These are phyloP conservation scores for Rubia tinctorum DNA, from an alignment of 305 asterid genomes.

Conservation along the genomic window DNA sequence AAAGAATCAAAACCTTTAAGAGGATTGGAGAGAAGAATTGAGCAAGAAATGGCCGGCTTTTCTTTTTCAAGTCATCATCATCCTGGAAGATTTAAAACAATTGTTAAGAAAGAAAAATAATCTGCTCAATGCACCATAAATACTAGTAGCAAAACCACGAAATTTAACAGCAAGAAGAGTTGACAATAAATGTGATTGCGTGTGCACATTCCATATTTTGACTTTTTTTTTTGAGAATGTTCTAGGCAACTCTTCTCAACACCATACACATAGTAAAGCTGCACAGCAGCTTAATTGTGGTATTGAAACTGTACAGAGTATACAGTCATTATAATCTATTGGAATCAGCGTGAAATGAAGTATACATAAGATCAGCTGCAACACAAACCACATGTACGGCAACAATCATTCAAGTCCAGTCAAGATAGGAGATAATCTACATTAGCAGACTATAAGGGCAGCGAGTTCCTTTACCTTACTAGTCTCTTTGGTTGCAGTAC, in stretches of 20 bases:
- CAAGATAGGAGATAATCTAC: constrained; percentile 1
- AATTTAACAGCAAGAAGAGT: not conserved
- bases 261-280: not conserved
- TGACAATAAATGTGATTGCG: not conserved
- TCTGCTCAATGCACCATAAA: not conserved
- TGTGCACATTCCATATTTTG: not conserved
- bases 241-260: not conserved
- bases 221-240: not conserved
- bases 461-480: constrained; percentile 51
- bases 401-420: not conserved
- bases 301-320: not conserved
- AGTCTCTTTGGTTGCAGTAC: constrained; percentile 48
- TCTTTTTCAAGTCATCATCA: constrained; percentile 41
- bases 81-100: constrained; percentile 22
- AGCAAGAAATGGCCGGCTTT: constrained; percentile 39
- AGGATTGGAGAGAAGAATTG: constrained; percentile 51
- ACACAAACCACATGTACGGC: not conserved
- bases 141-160: not conserved
- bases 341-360: not conserved
- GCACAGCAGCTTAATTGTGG: not conserved
- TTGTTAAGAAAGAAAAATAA: not conserved
- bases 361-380: not conserved
- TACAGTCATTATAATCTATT: not conserved
- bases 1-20: constrained; percentile 37
- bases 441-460: too few species aligned